Percentiles rank a stretch among this genome's conserved stretches.
These are phyloP conservation scores for Mycena latifolia DNA, from an alignment of 768 basidiomycete genomes.

Conservation along the genomic window DNA sequence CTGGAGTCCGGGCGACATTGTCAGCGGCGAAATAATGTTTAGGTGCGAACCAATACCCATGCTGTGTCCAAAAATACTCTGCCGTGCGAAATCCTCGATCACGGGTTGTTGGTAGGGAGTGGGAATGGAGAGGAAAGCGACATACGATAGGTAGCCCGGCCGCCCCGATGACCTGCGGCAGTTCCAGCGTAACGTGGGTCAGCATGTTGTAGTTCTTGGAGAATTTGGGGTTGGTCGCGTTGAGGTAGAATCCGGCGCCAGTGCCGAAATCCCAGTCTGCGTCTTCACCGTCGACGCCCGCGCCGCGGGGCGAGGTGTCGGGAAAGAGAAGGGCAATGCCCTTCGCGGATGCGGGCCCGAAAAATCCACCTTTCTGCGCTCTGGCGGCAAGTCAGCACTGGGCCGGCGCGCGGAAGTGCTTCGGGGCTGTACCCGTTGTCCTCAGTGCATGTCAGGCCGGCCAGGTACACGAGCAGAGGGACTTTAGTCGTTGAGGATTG, in stretches of 20 bases:
- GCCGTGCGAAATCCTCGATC: slow-evolving; percentile 79
- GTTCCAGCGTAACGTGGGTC: slow-evolving; percentile 84
- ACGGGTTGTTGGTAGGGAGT: slow-evolving; percentile 11
- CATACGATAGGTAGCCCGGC: slow-evolving; percentile 84
- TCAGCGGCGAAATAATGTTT: not conserved
- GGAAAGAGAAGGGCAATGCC: slow-evolving; percentile 94
- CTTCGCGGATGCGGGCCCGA: slow-evolving; percentile 86
- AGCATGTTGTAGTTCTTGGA: slow-evolving; percentile 90
- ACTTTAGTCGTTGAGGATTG: slow-evolving; percentile 61
- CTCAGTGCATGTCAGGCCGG: slow-evolving; percentile 92
- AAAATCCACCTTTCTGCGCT: slow-evolving; percentile 94
- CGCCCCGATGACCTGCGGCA: slow-evolving; percentile 82
- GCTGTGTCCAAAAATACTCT: slow-evolving; percentile 95
- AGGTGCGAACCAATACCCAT: slow-evolving; percentile 63
- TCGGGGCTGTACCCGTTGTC: slow-evolving; percentile 79
- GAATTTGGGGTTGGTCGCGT: slow-evolving; percentile 85
- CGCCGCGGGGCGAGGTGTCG: slow-evolving; percentile 95
- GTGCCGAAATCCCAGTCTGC: slow-evolving; percentile 93
- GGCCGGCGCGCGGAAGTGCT: not conserved
- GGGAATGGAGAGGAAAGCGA: slow-evolving; percentile 23
- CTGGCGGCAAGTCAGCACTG: slow-evolving; percentile 51
- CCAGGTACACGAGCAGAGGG: slow-evolving; percentile 85
- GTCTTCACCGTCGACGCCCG: slow-evolving; percentile 85
- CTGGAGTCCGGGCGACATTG: slow-evolving; percentile 40
- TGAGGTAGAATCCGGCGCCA: slow-evolving; percentile 97